Base-by-base conservation (phyloP, 2,329 filamentous ascomycete genomes). In the Aureobasidium sp. region DNA sequence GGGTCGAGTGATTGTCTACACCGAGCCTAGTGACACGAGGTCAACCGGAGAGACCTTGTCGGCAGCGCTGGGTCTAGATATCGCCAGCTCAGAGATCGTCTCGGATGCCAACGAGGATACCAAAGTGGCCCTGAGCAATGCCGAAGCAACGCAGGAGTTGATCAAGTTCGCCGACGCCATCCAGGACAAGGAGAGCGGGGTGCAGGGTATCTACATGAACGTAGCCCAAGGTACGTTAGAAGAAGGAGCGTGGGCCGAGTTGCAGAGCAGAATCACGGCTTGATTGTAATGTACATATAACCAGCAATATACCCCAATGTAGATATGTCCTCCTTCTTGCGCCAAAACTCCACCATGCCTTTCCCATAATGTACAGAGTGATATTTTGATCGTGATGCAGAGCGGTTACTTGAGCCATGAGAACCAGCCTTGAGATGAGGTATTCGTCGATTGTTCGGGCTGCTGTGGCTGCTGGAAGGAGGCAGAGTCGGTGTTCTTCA, bases 101-200 rank as follows among this genome's bases (percentile, higher is more conserved):
- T 97, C 90, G 87, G 84, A 87, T 63, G 83, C 91, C 0, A 94
- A 93, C 63, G 84, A 87, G 68, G 91, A 96, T 64, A 92, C 89
- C 0, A 84, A 83, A 71, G 83, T 89, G 21, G 77, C 78, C 8
- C 68, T 92, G 42, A 81, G 87, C 62, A 80, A 82, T 16, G 76
- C 81, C 14, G 78, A 82, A 13, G 79, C 82, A 1, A 79, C 81
- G 0, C 76, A 81, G 54, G 76, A 78, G 21, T 77, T 97, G 32
- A 78, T 79, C 47, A 77, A 81, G 4, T 82, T 95, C 57, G 63
- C 86, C 25, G 78, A 82, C 13, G 75, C 77, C 7, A 67, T 91
- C 37, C 81, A 85, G 62, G 89, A 93, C 54, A 81, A 88, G 61
- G 71, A 73, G 55, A 75, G 83, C 0, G 89, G 88, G 65, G 85